Evolutionary conservation across 495 filamentous ascomycete genomes (phyloP).

Genomic region (Lepidopterella palustris): DNA sequence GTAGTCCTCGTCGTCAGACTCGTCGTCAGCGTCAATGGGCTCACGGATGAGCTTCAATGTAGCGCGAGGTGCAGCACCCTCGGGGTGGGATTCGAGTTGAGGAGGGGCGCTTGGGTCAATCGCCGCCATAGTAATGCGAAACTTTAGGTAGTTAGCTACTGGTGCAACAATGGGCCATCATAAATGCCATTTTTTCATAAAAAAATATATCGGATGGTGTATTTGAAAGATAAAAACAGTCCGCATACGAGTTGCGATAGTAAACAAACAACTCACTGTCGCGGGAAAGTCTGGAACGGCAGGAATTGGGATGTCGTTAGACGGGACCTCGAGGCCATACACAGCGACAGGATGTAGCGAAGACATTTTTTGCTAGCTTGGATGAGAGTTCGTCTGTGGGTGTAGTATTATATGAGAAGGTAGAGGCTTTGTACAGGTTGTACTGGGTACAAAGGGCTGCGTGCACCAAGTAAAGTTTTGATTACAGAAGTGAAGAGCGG

Average conservation of each 20-base stretch:
- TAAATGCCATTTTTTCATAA: no score
- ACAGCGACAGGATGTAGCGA: conserved; percentile 66
- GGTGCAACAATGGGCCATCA: background rate
- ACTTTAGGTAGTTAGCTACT: conserved; percentile 47
- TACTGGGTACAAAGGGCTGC: background rate
- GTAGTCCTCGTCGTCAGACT: conserved; percentile 47
- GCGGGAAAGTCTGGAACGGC: conserved; percentile 69
- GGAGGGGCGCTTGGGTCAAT: conserved; percentile 79
- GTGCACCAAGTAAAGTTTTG: background rate
- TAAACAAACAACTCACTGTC: conserved; percentile 55
- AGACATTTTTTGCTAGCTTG: conserved; percentile 20
- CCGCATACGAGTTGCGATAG: background rate
- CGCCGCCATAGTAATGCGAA: conserved; percentile 97
- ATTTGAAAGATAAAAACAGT: background rate
- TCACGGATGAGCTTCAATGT: conserved; percentile 85
- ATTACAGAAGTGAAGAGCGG: background rate
- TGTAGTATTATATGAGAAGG: background rate
- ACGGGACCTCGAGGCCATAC: conserved; percentile 82
- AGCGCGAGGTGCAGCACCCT: conserved; percentile 60
- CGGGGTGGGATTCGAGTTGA: conserved; percentile 49
- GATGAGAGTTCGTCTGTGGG: background rate
- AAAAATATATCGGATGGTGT: background rate
- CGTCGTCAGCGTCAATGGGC: conserved; percentile 40
- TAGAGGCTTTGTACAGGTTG: background rate
- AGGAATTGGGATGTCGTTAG: conserved; percentile 68